Conservation (phyloP, 805 yeast species). For the Lipomyces kockii region DNA sequence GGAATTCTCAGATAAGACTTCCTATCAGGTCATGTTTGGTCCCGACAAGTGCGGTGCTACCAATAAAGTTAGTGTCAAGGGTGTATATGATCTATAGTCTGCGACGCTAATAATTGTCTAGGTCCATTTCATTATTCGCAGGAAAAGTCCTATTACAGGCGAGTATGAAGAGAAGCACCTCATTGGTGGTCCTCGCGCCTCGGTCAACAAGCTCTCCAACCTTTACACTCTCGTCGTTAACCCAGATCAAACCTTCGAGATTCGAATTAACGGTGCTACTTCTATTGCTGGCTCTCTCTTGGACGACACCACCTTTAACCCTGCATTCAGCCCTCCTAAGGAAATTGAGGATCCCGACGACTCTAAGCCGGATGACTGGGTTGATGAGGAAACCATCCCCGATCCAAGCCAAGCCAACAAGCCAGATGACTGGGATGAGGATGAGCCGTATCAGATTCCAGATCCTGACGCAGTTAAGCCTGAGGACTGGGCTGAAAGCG, state of each 20-base stretch:
- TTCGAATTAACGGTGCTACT: conserved; percentile 79
- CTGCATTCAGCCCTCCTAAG: conserved; percentile 68
- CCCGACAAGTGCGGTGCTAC: conserved; percentile 88
- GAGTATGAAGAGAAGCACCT: conserved; percentile 72
- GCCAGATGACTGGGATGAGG: conserved; percentile 87
- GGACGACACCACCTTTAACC: conserved; percentile 60
- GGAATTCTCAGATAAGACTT: conserved; percentile 66
- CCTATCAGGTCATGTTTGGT: conserved; percentile 89
- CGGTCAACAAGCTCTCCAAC: conserved; percentile 56
- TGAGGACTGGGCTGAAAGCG: conserved; percentile 75
- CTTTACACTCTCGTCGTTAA: conserved; percentile 78
- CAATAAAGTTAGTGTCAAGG: conserved; percentile 55
- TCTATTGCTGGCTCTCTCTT: conserved; percentile 71
- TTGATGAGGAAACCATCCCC: conserved; percentile 64
- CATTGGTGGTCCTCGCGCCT: conserved; percentile 67
- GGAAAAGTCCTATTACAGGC: conserved; percentile 60
- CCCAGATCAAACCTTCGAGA: conserved; percentile 70
- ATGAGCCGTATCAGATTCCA: conserved; percentile 62
- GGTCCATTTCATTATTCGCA: conserved; percentile 70
- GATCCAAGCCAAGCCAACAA: conserved; percentile 68
- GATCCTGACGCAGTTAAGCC: conserved; percentile 76
- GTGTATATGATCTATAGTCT: background rate
- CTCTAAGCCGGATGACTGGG: conserved; percentile 81
- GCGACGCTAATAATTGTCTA: background rate
- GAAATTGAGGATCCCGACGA: conserved; percentile 63